A percentile compares a stretch with the other conserved stretches of the same genome.
These are phyloP conservation scores for Phytophthora fragariaefolia DNA, from an alignment of 352 stramenopile species.

Conservation along the genomic window DNA sequence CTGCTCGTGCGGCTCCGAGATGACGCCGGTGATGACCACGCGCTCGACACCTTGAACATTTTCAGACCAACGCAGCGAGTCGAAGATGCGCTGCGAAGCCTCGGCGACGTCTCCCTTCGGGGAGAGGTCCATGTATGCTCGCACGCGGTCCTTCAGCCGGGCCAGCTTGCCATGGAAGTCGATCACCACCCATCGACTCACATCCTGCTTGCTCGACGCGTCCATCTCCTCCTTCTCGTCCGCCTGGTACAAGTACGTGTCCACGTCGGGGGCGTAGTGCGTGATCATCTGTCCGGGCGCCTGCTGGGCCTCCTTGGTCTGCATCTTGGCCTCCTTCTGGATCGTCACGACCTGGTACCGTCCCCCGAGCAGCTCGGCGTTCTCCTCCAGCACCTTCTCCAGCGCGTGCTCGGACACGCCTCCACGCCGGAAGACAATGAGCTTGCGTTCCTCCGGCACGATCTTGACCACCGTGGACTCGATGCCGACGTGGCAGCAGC, in stretches of 20 bases:
- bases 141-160: slow-evolving; percentile 51
- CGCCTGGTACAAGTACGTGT: slow-evolving; percentile 84
- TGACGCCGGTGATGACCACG: slow-evolving; percentile 73
- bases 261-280: slow-evolving; percentile 97
- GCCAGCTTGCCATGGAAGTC: slow-evolving; percentile 77
- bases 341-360: slow-evolving; percentile 72
- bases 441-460: slow-evolving; percentile 70
- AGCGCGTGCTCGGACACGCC: slow-evolving; percentile 83
- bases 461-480: slow-evolving; percentile 95
- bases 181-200: slow-evolving; percentile 76
- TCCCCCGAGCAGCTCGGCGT: slow-evolving; percentile 44
- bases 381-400: slow-evolving; percentile 57
- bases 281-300: slow-evolving; percentile 96
- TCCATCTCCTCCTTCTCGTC: slow-evolving; percentile 49
- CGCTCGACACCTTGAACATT: slow-evolving; percentile 70
- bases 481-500: slow-evolving; percentile 91
- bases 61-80: slow-evolving; percentile 86
- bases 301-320: slow-evolving; percentile 81
- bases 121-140: slow-evolving; percentile 86
- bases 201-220: slow-evolving; percentile 27
- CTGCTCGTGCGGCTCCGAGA: slow-evolving; percentile 63
- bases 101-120: slow-evolving; percentile 65
- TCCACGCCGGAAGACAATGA: slow-evolving; percentile 90
- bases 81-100: slow-evolving; percentile 84
- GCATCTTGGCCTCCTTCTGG: slow-evolving; percentile 65